A percentile compares a stretch with the other conserved stretches of the same genome.
Evolutionary conservation across 768 basidiomycete species (phyloP).

Genomic region (Leccinum uliginosum): DNA sequence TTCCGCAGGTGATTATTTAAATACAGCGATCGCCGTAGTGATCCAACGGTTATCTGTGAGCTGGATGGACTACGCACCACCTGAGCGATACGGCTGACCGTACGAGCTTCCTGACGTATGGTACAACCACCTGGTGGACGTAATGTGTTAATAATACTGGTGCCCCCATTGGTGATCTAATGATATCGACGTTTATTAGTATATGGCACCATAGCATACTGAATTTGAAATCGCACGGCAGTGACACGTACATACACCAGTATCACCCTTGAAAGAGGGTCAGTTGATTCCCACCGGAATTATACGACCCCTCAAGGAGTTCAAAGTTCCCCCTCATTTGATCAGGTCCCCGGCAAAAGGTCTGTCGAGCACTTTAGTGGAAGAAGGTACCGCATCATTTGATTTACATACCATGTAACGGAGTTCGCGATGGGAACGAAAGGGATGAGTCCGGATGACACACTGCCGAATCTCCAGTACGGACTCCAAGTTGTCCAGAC

Average conservation of each 20-base stretch:
- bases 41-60: not conserved
- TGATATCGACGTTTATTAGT: not conserved
- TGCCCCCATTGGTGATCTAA: not conserved
- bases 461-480: not conserved
- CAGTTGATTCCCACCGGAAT: too few species aligned
- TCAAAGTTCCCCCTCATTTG: not conserved
- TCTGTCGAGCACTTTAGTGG: not conserved
- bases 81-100: too few species aligned
- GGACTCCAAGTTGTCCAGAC: not conserved
- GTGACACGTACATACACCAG: too few species aligned
- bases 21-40: not conserved
- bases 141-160: not conserved
- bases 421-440: not conserved
- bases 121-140: not conserved
- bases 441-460: too few species aligned
- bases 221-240: not conserved
- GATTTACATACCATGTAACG: not conserved
- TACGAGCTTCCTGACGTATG: not conserved
- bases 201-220: not conserved
- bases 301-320: not conserved
- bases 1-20: not conserved
- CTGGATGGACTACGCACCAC: not conserved
- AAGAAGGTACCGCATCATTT: not conserved
- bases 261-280: too few species aligned
- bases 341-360: not conserved